A percentile compares a stretch with the other conserved stretches of the same genome.
Conservation (phyloP, 225 moss, liverwort and hornwort species). For the Takakia lepidozioides region DNA sequence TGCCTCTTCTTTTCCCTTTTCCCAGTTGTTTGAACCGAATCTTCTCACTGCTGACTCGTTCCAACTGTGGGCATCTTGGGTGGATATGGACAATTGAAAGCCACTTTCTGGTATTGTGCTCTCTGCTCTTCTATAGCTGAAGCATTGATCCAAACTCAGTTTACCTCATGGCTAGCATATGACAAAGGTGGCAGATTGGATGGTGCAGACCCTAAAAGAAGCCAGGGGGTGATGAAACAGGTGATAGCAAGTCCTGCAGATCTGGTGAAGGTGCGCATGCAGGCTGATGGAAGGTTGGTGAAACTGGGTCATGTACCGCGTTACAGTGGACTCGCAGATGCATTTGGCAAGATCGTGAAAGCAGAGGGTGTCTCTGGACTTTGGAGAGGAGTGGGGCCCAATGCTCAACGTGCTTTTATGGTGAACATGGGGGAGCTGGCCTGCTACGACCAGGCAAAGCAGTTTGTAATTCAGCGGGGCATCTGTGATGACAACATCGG, state of each 20-base stretch:
- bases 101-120: too few relatives aligned
- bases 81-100: too few relatives aligned
- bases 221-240: slow-evolving; percentile 16
- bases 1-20: too few relatives aligned
- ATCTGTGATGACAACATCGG: slow-evolving; percentile 57
- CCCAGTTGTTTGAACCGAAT: too few relatives aligned
- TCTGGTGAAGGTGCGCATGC: slow-evolving; percentile 97
- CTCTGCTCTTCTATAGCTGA: too few relatives aligned
- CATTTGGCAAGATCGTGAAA: slow-evolving; percentile 62
- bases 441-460: slow-evolving; percentile 94
- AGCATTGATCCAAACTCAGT: neutral
- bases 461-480: slow-evolving; percentile 59
- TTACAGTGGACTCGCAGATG: slow-evolving; percentile 63
- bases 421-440: slow-evolving; percentile 98
- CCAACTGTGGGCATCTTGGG: too few relatives aligned
- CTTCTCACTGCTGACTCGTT: too few relatives aligned
- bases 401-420: slow-evolving; percentile 88
- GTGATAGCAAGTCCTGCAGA: slow-evolving; percentile 95
- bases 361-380: slow-evolving; percentile 73
- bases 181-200: neutral
- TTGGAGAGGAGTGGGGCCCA: slow-evolving; percentile 94
- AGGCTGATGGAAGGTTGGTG: slow-evolving; percentile 68
- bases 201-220: neutral
- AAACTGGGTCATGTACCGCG: slow-evolving; percentile 67
- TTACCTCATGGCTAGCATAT: neutral